These are phyloP conservation scores for Juglanconis juglandina DNA, from an alignment of 2,329 filamentous ascomycete genomes.

Conservation along the genomic window DNA sequence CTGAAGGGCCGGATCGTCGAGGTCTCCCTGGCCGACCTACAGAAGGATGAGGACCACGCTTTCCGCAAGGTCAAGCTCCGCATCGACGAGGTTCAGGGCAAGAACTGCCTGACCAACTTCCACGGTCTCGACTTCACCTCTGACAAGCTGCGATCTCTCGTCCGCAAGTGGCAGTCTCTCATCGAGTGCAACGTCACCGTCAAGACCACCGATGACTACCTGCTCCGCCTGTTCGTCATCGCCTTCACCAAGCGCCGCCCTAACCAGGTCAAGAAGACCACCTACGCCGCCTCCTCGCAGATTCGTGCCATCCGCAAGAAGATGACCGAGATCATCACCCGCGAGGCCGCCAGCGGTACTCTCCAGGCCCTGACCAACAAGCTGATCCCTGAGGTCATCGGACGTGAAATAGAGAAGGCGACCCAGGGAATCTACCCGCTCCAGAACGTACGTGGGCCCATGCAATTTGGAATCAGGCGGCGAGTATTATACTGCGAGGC, in stretches of 20 bases:
- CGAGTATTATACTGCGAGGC: not conserved
- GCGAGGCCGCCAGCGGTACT: slow-evolving; percentile 91
- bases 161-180: slow-evolving; percentile 99
- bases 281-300: slow-evolving; percentile 94
- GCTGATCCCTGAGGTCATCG: slow-evolving; percentile 98
- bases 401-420: slow-evolving; percentile 98
- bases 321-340: slow-evolving; percentile 99
- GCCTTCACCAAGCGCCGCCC: slow-evolving; percentile 98
- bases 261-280: slow-evolving; percentile 99
- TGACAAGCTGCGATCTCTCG: slow-evolving; percentile 98
- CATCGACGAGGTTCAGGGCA: slow-evolving; percentile 98
- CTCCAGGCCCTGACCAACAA: slow-evolving; percentile 96
- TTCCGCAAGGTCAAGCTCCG: slow-evolving; percentile 99
- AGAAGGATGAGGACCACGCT: slow-evolving; percentile 99
- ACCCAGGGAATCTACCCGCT: slow-evolving; percentile 99
- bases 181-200: slow-evolving; percentile 99
- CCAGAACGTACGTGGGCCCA: slow-evolving; percentile 72
- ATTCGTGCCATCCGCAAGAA: slow-evolving; percentile 98
- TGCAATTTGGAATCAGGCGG: not conserved
- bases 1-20: slow-evolving; percentile 99
- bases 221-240: slow-evolving; percentile 97
- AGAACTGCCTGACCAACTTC: slow-evolving; percentile 99
- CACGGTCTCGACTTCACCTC: slow-evolving; percentile 99
- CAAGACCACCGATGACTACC: slow-evolving; percentile 99
- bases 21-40: slow-evolving; percentile 96